Conservation (phyloP, 1,284 basidiomycete species). For the Macrocybe sp. region DNA sequence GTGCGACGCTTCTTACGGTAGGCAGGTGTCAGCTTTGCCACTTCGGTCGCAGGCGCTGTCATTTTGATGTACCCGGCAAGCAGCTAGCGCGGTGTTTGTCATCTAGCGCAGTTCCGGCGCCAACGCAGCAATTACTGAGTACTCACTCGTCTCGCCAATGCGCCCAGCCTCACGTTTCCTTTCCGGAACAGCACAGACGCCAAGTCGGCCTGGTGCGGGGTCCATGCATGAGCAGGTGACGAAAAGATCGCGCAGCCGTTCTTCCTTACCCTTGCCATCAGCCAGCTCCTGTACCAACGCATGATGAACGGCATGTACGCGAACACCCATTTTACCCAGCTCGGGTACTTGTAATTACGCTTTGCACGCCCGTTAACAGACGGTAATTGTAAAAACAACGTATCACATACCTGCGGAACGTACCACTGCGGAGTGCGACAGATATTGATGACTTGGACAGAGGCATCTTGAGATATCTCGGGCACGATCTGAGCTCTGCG, state of each 20-base stretch:
- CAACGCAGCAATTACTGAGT: neutral
- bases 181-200: constrained; percentile 32
- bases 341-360: constrained; percentile 37
- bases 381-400: neutral
- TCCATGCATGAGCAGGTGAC: neutral
- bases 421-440: constrained; percentile 50
- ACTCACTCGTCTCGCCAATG: constrained; percentile 25
- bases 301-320: constrained; percentile 41
- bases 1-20: constrained; percentile 32
- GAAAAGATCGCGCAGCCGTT: constrained; percentile 9
- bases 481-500: constrained; percentile 51
- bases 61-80: constrained; percentile 39
- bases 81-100: constrained; percentile 19
- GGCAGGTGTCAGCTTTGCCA: constrained; percentile 38
- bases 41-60: constrained; percentile 40
- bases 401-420: constrained; percentile 34
- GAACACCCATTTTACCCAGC: constrained; percentile 42
- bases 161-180: constrained; percentile 25
- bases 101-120: neutral
- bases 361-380: constrained; percentile 12
- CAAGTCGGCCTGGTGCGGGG: constrained; percentile 28
- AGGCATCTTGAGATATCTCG: constrained; percentile 41
- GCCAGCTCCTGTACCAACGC: constrained; percentile 39
- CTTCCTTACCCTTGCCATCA: constrained; percentile 36
- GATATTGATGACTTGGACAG: constrained; percentile 47